These are phyloP conservation scores for Stramenopiles sp. DNA, from an alignment of 352 stramenopile genomes.

Conservation along the genomic window DNA sequence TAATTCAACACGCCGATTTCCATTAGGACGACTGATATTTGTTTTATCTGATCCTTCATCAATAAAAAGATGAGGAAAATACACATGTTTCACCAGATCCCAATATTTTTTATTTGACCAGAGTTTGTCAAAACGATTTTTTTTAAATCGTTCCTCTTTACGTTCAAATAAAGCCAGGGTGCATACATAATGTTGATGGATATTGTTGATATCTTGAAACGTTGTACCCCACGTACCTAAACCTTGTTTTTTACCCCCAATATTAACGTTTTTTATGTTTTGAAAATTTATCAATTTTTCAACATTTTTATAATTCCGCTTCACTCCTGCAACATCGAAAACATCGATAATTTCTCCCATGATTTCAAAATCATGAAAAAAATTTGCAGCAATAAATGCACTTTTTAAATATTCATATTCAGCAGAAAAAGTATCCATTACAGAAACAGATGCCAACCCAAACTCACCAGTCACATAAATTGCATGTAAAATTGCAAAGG, in stretches of 20 bases:
- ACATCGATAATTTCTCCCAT: slow-evolving; percentile 6
- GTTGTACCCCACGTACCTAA: not conserved
- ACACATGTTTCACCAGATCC: no score
- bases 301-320: not conserved
- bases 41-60: no score
- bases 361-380: not conserved
- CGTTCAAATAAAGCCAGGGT: not conserved
- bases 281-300: not conserved
- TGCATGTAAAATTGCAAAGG: not conserved
- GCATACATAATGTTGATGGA: not conserved
- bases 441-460: not conserved
- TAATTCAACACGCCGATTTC: no score
- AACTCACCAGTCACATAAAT: not conserved
- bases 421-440: not conserved
- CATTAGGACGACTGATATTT: no score
- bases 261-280: not conserved
- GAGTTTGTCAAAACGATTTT: not conserved
- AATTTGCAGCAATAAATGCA: not conserved
- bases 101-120: not conserved
- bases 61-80: no score
- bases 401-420: not conserved
- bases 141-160: not conserved
- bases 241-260: not conserved
- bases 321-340: slow-evolving; percentile 2
- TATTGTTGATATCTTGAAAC: not conserved